phyloP scores from a whole-genome alignment of 306 rosid species.

The Rubus idaeus region DNA sequence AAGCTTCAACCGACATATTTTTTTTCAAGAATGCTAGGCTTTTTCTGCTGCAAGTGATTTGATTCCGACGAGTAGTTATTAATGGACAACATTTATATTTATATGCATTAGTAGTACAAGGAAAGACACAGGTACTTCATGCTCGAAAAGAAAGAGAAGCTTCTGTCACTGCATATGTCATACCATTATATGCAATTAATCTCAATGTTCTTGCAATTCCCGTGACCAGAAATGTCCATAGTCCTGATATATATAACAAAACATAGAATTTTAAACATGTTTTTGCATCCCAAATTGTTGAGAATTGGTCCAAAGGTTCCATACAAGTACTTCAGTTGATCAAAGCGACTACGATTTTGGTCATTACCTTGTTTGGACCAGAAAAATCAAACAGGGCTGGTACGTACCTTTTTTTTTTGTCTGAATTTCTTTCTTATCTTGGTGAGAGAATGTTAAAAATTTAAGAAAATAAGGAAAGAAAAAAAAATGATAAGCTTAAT shows the following conservation, averaged over 20 bases:
- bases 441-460: too few relatives aligned
- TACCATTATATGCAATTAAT: background rate
- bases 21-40: background rate
- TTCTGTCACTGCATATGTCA: constrained; percentile 15
- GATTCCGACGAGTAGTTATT: background rate
- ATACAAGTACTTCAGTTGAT: background rate
- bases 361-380: too few relatives aligned
- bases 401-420: too few relatives aligned
- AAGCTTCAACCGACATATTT: constrained; percentile 41
- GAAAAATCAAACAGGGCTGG: too few relatives aligned
- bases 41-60: background rate
- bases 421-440: too few relatives aligned
- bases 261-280: background rate
- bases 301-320: background rate
- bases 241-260: too few relatives aligned
- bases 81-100: background rate
- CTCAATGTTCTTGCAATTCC: background rate
- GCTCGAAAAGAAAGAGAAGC: background rate
- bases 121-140: background rate
- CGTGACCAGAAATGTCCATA: background rate
- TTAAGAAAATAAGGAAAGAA: too few relatives aligned
- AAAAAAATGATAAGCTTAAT: too few relatives aligned
- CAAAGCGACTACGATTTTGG: too few relatives aligned
- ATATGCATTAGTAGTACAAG: background rate
- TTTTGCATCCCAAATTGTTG: background rate